phyloP scores from a whole-genome alignment of 371 early-diverging fungal species.

The Cladochytrium tenue region DNA sequence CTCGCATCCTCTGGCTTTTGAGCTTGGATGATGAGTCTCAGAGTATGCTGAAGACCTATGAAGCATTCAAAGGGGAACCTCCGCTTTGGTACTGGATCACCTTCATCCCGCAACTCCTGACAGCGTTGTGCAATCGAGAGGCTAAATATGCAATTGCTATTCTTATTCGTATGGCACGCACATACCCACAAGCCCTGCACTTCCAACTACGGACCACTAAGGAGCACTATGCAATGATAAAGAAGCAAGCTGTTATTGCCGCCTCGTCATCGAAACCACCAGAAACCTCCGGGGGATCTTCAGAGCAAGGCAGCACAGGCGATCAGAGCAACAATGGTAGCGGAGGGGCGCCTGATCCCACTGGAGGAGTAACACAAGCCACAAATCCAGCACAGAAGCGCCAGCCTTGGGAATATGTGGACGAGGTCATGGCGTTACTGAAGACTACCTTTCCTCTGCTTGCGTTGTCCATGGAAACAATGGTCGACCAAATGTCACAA shows the following conservation, averaged over 20 bases:
- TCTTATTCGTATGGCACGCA: slow-evolving; percentile 89
- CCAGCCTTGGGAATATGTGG: slow-evolving; percentile 76
- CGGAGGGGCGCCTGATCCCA: slow-evolving; percentile 18
- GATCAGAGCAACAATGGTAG: not conserved
- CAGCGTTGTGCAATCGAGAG: slow-evolving; percentile 75
- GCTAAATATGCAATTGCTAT: slow-evolving; percentile 78
- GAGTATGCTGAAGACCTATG: slow-evolving; percentile 78
- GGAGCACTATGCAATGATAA: slow-evolving; percentile 74
- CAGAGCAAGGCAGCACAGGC: not conserved
- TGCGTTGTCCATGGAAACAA: slow-evolving; percentile 93
- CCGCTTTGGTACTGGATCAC: slow-evolving; percentile 98
- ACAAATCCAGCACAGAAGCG: slow-evolving; percentile 28
- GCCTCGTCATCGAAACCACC: slow-evolving; percentile 17
- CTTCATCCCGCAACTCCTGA: slow-evolving; percentile 93
- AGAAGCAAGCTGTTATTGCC: slow-evolving; percentile 51
- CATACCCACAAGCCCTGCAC: slow-evolving; percentile 95
- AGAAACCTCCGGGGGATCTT: slow-evolving; percentile 2
- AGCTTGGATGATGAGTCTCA: slow-evolving; percentile 84
- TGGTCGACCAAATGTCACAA: slow-evolving; percentile 93
- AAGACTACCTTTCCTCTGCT: slow-evolving; percentile 94
- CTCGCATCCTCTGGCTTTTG: slow-evolving; percentile 92
- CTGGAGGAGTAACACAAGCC: slow-evolving; percentile 21
- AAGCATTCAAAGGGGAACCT: slow-evolving; percentile 84
- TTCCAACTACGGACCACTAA: slow-evolving; percentile 90
- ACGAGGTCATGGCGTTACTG: slow-evolving; percentile 93